Evolutionary conservation across 1,139 yeast species (phyloP).

Genomic region (Scheffersomyces segobiensis): DNA sequence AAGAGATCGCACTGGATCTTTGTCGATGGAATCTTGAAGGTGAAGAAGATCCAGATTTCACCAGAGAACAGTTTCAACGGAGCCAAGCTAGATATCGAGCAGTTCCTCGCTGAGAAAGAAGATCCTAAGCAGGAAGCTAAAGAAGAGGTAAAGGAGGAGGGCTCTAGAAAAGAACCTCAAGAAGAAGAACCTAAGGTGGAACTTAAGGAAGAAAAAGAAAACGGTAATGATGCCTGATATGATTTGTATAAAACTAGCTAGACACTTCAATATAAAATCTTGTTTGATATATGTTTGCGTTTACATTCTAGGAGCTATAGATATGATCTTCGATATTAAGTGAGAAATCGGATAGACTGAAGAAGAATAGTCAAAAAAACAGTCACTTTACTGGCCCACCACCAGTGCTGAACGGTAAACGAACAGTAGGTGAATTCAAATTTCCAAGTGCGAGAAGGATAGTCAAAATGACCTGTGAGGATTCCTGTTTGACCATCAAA

Average conservation of each 20-base stretch:
- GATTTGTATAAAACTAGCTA: background rate
- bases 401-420: conserved; percentile 84
- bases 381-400: conserved; percentile 85
- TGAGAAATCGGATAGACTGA: conserved; percentile 26
- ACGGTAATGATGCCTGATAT: background rate
- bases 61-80: conserved; percentile 75
- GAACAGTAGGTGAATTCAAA: conserved; percentile 75
- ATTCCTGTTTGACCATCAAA: conserved; percentile 88
- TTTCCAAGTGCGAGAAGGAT: conserved; percentile 48
- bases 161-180: background rate
- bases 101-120: conserved; percentile 21
- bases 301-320: background rate
- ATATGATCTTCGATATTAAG: background rate
- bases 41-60: conserved; percentile 65
- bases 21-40: conserved; percentile 68
- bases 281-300: background rate
- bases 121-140: conserved; percentile 4
- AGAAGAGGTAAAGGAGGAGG: background rate
- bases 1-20: conserved; percentile 91
- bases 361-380: conserved; percentile 47
- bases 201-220: conserved; percentile 2
- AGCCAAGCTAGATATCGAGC: conserved; percentile 58
- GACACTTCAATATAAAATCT: background rate
- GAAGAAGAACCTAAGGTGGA: conserved; percentile 10
- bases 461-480: conserved; percentile 63